phyloP scores from a whole-genome alignment of 2,329 filamentous ascomycete genomes.

The Zarea fungicola region DNA sequence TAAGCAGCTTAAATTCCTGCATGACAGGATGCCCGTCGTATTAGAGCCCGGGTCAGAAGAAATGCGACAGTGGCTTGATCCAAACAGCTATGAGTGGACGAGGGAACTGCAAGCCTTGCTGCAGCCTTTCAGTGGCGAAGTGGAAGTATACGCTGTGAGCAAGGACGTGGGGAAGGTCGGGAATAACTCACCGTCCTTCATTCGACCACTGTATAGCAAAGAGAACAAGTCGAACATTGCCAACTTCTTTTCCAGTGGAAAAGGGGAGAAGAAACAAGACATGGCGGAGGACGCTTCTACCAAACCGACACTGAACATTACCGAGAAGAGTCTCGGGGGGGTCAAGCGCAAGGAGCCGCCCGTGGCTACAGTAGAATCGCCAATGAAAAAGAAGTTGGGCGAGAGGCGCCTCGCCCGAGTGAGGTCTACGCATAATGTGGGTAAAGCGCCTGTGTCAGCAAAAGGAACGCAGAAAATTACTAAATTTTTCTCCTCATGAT shows the following conservation, averaged over 20 bases:
- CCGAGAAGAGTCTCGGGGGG: too few species aligned
- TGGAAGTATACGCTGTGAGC: conserved; percentile 81
- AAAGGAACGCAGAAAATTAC: conserved; percentile 9
- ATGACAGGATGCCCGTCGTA: conserved; percentile 94
- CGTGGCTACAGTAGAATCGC: background rate
- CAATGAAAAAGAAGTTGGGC: background rate
- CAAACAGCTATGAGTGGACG: conserved; percentile 65
- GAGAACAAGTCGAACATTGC: conserved; percentile 92
- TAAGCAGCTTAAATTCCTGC: conserved; percentile 75
- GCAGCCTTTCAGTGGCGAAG: conserved; percentile 70
- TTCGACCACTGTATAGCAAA: conserved; percentile 75
- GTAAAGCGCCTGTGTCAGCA: background rate
- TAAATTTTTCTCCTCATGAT: background rate
- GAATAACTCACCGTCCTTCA: conserved; percentile 78
- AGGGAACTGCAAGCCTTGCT: conserved; percentile 71
- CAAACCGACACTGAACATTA: too few species aligned
- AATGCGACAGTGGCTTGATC: conserved; percentile 75
- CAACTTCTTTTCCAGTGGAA: conserved; percentile 65
- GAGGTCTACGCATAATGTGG: conserved; percentile 2
- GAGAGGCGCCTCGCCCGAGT: background rate
- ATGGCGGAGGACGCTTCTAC: background rate
- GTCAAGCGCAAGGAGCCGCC: background rate
- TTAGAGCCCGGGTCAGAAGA: conserved; percentile 69
- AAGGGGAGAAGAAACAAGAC: background rate
- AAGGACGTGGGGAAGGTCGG: conserved; percentile 93